Percentiles rank a stretch among this genome's conserved stretches.
Conservation (phyloP, 768 basidiomycete genomes). For the Boletus rufocinnamomeus region DNA sequence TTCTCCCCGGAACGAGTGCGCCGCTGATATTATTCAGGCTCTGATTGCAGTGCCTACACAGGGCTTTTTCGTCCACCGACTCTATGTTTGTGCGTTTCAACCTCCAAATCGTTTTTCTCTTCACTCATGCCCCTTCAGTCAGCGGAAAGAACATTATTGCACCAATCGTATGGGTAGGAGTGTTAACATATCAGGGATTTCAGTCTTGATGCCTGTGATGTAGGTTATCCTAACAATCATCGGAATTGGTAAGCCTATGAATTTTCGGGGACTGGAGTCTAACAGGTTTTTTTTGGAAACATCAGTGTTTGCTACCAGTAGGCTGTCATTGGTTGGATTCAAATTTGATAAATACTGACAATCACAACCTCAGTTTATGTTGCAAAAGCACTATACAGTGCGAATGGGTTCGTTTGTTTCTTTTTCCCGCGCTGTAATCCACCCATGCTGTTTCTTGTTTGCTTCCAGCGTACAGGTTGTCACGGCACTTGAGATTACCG, state of each 20-base stretch:
- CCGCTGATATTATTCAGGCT: slow-evolving; percentile 9
- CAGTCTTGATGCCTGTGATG: neutral
- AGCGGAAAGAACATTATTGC: neutral
- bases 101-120: neutral
- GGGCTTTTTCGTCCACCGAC: slow-evolving; percentile 16
- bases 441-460: neutral
- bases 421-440: neutral
- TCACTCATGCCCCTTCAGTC: slow-evolving; percentile 1
- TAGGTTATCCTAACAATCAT: neutral
- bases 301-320: slow-evolving; percentile 8
- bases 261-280: neutral
- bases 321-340: neutral
- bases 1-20: neutral
- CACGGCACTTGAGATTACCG: neutral
- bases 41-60: slow-evolving; percentile 7
- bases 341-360: neutral
- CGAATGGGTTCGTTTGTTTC: neutral
- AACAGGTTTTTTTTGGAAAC: neutral
- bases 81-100: slow-evolving; percentile 13
- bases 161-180: slow-evolving; percentile 7
- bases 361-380: neutral
- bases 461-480: neutral
- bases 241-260: slow-evolving; percentile 8
- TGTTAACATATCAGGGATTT: neutral
- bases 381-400: neutral